These are phyloP conservation scores for Cryptosporidium sp. DNA, from an alignment of 169 alveolate genomes.

Conservation along the genomic window DNA sequence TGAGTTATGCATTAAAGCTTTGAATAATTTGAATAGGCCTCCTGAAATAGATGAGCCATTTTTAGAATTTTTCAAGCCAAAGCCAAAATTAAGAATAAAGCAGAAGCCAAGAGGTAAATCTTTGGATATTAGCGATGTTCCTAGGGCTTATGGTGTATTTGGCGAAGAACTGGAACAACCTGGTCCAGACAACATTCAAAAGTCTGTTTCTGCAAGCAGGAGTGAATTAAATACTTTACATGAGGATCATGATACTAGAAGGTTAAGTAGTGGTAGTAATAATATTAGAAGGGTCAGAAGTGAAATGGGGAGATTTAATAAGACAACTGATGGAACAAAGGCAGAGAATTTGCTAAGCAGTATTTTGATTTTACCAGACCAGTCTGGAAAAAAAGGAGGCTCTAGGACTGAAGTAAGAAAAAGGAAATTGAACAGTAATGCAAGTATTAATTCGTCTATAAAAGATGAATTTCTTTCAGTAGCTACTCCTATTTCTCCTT, in stretches of 20 bases:
- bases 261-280: neutral
- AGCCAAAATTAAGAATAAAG: slow-evolving; percentile 51
- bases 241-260: neutral
- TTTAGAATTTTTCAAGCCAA: slow-evolving; percentile 37
- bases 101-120: neutral
- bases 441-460: neutral
- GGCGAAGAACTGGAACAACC: neutral
- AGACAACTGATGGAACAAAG: neutral
- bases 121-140: neutral
- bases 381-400: neutral
- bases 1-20: slow-evolving; percentile 50
- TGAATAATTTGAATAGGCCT: slow-evolving; percentile 55
- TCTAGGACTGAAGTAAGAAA: slow-evolving; percentile 35
- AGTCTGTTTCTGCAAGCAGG: neutral
- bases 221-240: neutral
- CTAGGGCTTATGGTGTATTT: neutral
- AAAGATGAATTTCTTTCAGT: slow-evolving; percentile 33
- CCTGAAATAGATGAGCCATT: slow-evolving; percentile 71
- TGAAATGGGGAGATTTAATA: neutral
- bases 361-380: slow-evolving; percentile 1
- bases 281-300: neutral
- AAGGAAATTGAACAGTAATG: slow-evolving; percentile 8
- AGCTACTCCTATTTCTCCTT: slow-evolving; percentile 62
- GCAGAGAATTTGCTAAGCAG: slow-evolving; percentile 1
- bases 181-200: neutral